Base-by-base conservation (phyloP, 192 early-diverging fungal genomes). In the Gaertneriomyces semiglobifer region DNA sequence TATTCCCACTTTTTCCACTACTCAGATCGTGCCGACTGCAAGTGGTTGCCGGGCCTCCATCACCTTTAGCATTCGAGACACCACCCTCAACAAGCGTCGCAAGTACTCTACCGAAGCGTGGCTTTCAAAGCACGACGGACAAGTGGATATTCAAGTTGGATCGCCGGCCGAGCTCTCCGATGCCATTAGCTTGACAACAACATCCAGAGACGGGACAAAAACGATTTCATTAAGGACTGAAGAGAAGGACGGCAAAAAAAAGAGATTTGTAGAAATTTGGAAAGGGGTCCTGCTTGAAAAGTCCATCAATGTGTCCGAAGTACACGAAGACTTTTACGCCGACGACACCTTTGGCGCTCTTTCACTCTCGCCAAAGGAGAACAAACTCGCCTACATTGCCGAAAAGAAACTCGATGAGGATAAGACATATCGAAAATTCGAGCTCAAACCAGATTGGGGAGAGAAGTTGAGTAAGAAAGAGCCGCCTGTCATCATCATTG, bases 311-410 rank as follows among this genome's bases (percentile, higher is more conserved):
- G 86, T 90, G n/a, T 82, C 87, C 6, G 71, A 78, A 44, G 50
- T 58, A 38, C 90, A 92, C 51, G 89, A 86, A 20, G 79, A 83
- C 44, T 91, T 90, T 71, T 92, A 90, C 60, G 65, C 71, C 9
- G 89, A 91, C 66, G 69, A 69, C 53, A 55, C 60, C n/a, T 76
- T 66, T 63, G 88, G 89, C 10, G 68, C 75, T 8, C 61, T 92
- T 16, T 71, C 76, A 11, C 88, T 89, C 85, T 84, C 88, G 6
- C 57, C 58, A 20, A 74, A 79, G 66, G 85, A 84, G 69, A 68
- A 42, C 20, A 70, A 75, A 7, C 43, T 89, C 20, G 80, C 84
- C 14, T 92, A 92, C 62, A 72, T 84, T 46, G 90, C 90, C n/a
- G 89, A 92, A 74, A 77, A 76, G 33, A 82, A 84, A 41, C 10